Evolutionary conservation across 1,284 basidiomycete species (phyloP), one percentile per base, ranked within the genome.

Genomic region (Mycosarcoma maydis): DNA sequence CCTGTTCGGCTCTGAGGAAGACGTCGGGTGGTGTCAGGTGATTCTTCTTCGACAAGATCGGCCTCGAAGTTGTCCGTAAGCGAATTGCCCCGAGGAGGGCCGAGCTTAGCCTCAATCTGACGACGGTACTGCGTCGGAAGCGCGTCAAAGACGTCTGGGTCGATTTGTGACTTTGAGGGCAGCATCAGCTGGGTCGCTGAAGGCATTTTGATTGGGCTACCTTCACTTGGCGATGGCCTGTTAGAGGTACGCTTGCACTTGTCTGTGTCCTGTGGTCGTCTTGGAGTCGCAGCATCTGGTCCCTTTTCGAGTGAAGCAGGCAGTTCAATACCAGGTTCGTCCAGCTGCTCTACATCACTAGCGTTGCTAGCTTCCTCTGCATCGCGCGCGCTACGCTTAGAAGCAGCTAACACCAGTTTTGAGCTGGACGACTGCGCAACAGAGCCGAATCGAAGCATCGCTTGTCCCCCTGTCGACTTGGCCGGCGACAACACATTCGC

Each of bases 81-180:
- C n/a, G n/a, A n/a, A n/a, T 37, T 2, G 7, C 49, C 47, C 6
- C 51, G 19, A 1, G 23, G 13, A 2, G 32, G 11, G 9, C 51
- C 59, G 27, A 55, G 59, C 39, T 69, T 69, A 10, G 58, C 58
- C 14, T 56, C 54, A 41, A 79, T 71, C 29, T 74, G 69, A 1
- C 42, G 56, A 9, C 59, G 73, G 26, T 77, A 76, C n/a, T 45
- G 46, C 0, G 58, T 27, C 2, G 77, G 77, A 3, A 79, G 52
- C 5, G 69, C 60, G 7, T 49, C 62, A 16, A 79, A 43, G 17
- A 77, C 73, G 8, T 59, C 59, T 0, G 55, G 40, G 16, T 79
- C 77, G 24, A 79, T 50, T 22, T 79, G 77, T 20, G 76, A 78
- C 16, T 57, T 56, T 3, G 75, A 59, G 4, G 77, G 77, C 13